Evolutionary conservation across 2,329 filamentous ascomycete genomes (phyloP).

Genomic region (Aureobasidium lini): DNA sequence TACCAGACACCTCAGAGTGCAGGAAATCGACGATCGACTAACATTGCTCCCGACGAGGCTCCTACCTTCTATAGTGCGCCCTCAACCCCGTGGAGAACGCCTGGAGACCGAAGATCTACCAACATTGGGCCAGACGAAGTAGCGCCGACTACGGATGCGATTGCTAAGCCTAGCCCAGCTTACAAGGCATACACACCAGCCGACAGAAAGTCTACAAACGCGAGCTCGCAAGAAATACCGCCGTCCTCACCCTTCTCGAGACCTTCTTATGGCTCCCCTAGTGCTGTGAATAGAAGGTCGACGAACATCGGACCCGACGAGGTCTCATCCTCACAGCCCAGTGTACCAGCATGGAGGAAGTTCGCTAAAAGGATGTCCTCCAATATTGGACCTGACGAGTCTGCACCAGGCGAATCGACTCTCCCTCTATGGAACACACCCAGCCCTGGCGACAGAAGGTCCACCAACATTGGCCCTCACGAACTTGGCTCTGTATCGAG

Average conservation of each 20-base stretch:
- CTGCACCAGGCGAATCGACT: background rate
- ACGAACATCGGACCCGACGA: background rate
- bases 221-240: background rate
- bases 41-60: background rate
- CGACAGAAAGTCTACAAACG: background rate
- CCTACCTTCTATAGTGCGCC: background rate
- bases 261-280: background rate
- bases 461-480: background rate
- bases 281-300: background rate
- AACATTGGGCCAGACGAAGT: background rate
- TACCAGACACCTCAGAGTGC: background rate
- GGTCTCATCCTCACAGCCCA: background rate
- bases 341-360: background rate
- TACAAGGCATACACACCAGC: background rate
- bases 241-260: background rate
- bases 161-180: background rate
- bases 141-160: background rate
- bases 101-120: background rate
- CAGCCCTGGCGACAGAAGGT: background rate
- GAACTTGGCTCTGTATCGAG: background rate
- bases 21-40: background rate
- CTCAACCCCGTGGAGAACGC: background rate
- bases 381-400: background rate
- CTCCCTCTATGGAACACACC: background rate
- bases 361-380: background rate